Evolutionary conservation across 2,329 filamentous ascomycete species (phyloP).

Genomic region (Aspergillus jensenii): DNA sequence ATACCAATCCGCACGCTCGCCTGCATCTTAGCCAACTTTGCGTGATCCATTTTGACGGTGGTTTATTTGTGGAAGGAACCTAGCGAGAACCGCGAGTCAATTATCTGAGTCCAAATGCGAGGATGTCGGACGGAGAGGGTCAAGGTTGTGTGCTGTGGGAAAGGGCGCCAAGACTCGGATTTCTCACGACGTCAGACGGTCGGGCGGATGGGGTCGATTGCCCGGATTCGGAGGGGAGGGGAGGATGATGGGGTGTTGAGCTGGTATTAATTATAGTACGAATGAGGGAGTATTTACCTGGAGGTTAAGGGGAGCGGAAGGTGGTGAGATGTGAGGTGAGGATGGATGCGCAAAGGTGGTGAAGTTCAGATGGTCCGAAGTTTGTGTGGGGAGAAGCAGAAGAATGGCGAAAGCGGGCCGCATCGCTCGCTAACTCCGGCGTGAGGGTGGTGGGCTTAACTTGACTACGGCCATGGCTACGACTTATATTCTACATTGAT

Average conservation of each 20-base stretch:
- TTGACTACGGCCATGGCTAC: conserved; percentile 6
- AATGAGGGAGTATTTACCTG: neutral
- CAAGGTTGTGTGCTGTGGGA: conserved; percentile 14
- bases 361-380: conserved; percentile 17
- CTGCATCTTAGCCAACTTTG: conserved; percentile 67
- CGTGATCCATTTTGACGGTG: conserved; percentile 60
- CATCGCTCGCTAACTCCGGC: conserved; percentile 9
- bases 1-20: conserved; percentile 69
- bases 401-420: conserved; percentile 14
- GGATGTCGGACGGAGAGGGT: conserved; percentile 12
- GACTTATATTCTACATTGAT: neutral
- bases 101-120: conserved; percentile 14
- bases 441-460: neutral
- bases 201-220: neutral
- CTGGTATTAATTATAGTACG: neutral
- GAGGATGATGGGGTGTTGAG: neutral
- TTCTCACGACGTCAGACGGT: conserved; percentile 12
- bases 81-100: conserved; percentile 16
- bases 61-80: conserved; percentile 20
- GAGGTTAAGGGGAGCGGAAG: conserved; percentile 13
- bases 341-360: conserved; percentile 26
- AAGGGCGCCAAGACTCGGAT: conserved; percentile 14
- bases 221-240: neutral
- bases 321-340: conserved; percentile 9
- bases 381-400: conserved; percentile 15